Evolutionary conservation across 2,329 filamentous ascomycete species (phyloP), one percentile per base, ranked within the genome.

Genomic region (Colletotrichum melonis): DNA sequence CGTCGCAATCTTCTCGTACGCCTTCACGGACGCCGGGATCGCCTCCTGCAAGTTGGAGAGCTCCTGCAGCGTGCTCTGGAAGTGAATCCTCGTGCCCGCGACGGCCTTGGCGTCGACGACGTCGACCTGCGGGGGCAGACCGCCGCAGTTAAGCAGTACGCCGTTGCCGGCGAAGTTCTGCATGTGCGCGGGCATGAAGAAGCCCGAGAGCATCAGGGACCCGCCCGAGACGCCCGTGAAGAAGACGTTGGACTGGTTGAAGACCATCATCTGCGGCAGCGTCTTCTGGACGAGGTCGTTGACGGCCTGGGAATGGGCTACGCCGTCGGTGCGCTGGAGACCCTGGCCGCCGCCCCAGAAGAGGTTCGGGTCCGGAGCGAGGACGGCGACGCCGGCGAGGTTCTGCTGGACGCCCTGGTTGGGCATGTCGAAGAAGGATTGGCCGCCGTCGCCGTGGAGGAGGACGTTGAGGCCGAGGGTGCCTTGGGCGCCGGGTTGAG

Each of bases 181-280:
- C 83, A 89, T 87, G 75, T 88, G 88, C 0, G 85, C 85, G 5
- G 89, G 89, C 73, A 91, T 84, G 79, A 91, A 89, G 82, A 90
- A 90, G 9, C 88, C 88, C 1, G 83, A 84, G 42, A 91, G 84
- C 38, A 89, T 80, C 24, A 91, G 82, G 4, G 84, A 82, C 22
- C 89, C 89, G 28, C 89, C 89, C 5, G 84, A 87, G 0, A 91
- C 89, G 19, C 89, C 89, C 0, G 88, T 90, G 80, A 91, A 91
- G 77, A 87, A 88, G 62, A 91, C 86, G 55, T 87, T 84, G 49
- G 80, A 82, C 28, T 79, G 76, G 78, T 91, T 85, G 73, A 91
- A 90, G 3, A 88, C 85, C 7, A 90, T 84, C 57, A 88, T 82
- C 71, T 88, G 82, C 5, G 88, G 86, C 11, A 91, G 82, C 30